These are phyloP conservation scores for Actinomortierella wolfii DNA, from an alignment of 371 early-diverging fungal species.

Conservation along the genomic window DNA sequence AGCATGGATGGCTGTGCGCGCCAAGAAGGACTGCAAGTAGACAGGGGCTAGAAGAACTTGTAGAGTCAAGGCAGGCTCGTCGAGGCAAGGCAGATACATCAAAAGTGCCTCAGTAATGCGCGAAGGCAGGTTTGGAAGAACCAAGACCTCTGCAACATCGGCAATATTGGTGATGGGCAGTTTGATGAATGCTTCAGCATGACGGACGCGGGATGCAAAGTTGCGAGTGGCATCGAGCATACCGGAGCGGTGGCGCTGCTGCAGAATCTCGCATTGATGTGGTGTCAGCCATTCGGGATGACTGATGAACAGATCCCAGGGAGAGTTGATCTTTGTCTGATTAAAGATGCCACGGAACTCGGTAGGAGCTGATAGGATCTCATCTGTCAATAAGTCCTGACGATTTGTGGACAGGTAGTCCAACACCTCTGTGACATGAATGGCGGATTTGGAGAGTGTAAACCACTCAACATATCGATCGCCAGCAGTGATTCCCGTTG, in stretches of 20 bases:
- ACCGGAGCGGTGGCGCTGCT: slow-evolving; percentile 23
- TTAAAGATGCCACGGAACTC: slow-evolving; percentile 30
- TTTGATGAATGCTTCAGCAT: slow-evolving; percentile 26
- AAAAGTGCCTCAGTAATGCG: slow-evolving; percentile 32
- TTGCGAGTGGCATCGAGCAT: slow-evolving; percentile 23
- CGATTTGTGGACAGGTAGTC: slow-evolving; percentile 13
- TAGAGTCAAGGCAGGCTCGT: slow-evolving; percentile 27
- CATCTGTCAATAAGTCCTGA: slow-evolving; percentile 21
- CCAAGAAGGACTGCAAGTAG: slow-evolving; percentile 34
- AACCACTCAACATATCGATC: background rate
- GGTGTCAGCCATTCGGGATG: slow-evolving; percentile 17
- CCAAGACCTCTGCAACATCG: slow-evolving; percentile 28
- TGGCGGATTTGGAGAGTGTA: slow-evolving; percentile 23
- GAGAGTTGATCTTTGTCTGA: slow-evolving; percentile 12
- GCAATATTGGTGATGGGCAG: slow-evolving; percentile 36
- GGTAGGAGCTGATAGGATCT: slow-evolving; percentile 18
- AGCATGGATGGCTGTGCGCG: slow-evolving; percentile 43
- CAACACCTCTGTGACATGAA: slow-evolving; percentile 8
- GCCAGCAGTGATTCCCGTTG: too few species aligned
- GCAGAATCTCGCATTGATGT: slow-evolving; percentile 31
- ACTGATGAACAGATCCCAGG: slow-evolving; percentile 22
- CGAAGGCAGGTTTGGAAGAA: slow-evolving; percentile 32
- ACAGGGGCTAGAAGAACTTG: slow-evolving; percentile 34
- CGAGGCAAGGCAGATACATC: slow-evolving; percentile 37
- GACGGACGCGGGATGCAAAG: slow-evolving; percentile 29